Conservation (phyloP, 805 yeast genomes). For the Deakozyma indianensis region DNA sequence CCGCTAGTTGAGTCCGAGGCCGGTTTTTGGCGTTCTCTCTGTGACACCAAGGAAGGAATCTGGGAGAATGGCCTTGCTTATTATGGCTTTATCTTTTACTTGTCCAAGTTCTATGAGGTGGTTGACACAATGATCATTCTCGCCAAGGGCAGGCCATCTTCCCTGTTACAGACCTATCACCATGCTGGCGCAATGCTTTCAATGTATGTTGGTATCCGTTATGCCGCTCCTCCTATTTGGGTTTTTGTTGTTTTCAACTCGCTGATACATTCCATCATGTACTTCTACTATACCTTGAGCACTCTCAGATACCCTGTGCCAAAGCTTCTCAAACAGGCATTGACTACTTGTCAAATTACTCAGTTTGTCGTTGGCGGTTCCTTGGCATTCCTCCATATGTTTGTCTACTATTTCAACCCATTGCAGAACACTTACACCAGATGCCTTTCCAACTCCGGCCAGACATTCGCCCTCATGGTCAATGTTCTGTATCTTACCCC, state of each 20-base stretch:
- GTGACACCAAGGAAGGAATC: conserved; percentile 45
- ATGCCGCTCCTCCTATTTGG: conserved; percentile 64
- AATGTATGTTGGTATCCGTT: conserved; percentile 69
- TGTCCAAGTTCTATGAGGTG: conserved; percentile 60
- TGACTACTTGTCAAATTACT: conserved; percentile 53
- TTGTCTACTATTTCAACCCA: conserved; percentile 43
- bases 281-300: conserved; percentile 49
- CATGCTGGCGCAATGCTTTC: conserved; percentile 72
- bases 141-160: conserved; percentile 52
- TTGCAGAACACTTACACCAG: conserved; percentile 26
- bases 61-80: conserved; percentile 40
- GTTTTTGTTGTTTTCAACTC: conserved; percentile 68
- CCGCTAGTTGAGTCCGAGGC: conserved; percentile 7
- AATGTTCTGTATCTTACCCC: conserved; percentile 56
- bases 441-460: conserved; percentile 45
- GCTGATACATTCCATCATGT: conserved; percentile 65
- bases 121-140: conserved; percentile 54
- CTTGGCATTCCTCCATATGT: conserved; percentile 49
- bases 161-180: conserved; percentile 57
- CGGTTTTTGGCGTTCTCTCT: conserved; percentile 42
- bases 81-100: conserved; percentile 53
- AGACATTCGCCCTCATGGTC: conserved; percentile 46
- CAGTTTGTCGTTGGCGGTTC: conserved; percentile 60
- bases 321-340: conserved; percentile 35
- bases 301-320: conserved; percentile 49